Conservation (phyloP, 2,329 filamentous ascomycete genomes). For the Paecilomyces dactylethromorphus region DNA sequence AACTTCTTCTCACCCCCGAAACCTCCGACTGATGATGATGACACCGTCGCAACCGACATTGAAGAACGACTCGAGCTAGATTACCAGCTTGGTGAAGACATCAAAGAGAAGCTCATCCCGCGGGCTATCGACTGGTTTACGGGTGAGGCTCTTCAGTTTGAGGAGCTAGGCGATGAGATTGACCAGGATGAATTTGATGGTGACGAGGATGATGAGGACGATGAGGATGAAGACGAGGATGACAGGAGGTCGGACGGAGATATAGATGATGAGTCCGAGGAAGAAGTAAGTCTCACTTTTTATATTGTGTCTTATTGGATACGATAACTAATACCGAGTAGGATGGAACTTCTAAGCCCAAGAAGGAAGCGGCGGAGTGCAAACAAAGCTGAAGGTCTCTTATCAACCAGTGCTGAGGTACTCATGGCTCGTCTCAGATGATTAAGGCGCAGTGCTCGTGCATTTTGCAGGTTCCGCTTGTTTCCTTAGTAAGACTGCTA, state of each 20-base stretch:
- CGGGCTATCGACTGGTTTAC: constrained; percentile 99
- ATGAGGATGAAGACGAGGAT: constrained; percentile 78
- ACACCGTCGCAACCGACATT: constrained; percentile 75
- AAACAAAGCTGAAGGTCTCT: constrained; percentile 70
- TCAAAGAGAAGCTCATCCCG: constrained; percentile 99
- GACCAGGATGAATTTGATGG: constrained; percentile 80
- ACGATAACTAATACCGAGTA: constrained; percentile 33
- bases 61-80: constrained; percentile 97
- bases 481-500: constrained; percentile 18
- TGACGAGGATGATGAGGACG: constrained; percentile 88
- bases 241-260: constrained; percentile 59
- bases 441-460: constrained; percentile 4
- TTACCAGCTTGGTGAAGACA: constrained; percentile 97
- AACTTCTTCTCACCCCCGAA: constrained; percentile 98
- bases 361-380: constrained; percentile 91
- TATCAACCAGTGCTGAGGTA: constrained; percentile 11
- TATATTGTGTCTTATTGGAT: constrained; percentile 1
- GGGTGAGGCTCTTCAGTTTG: constrained; percentile 91
- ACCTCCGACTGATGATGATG: constrained; percentile 64
- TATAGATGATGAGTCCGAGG: constrained; percentile 59
- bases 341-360: constrained; percentile 84
- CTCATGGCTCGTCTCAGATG: constrained; percentile 48
- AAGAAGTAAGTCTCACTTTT: constrained; percentile 34
- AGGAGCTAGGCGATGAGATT: constrained; percentile 83
- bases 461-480: background rate